Evolutionary conservation across 257 asterid genomes (phyloP).

Genomic region (Henckelia pumila): DNA sequence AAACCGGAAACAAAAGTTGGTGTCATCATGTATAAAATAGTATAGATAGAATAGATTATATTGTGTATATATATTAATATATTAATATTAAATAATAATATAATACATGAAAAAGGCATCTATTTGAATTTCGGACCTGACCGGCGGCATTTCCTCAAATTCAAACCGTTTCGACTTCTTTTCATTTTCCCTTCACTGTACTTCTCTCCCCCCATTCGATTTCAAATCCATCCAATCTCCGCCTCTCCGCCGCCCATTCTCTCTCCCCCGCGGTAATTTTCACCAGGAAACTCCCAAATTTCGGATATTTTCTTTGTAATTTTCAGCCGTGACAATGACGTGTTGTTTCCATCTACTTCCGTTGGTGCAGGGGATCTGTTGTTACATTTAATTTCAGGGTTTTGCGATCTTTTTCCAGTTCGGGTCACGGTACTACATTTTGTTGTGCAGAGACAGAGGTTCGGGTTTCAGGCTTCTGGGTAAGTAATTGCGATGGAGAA

Average conservation of each 20-base stretch:
- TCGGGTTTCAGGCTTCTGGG: not conserved
- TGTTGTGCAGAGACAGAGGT: too few relatives aligned
- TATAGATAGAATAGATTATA: too few relatives aligned
- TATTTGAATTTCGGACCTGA: not conserved
- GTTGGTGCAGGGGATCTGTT: too few relatives aligned
- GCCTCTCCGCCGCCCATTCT: not conserved
- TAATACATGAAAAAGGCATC: not conserved
- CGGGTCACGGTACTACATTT: too few relatives aligned
- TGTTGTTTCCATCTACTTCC: too few relatives aligned
- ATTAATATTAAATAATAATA: too few relatives aligned
- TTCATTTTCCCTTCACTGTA: not conserved
- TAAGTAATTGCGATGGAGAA: slow-evolving; percentile 43
- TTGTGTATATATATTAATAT: too few relatives aligned
- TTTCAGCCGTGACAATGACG: not conserved
- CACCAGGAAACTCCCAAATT: not conserved
- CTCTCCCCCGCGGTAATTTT: not conserved
- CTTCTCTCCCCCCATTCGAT: not conserved
- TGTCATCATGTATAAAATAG: too few relatives aligned
- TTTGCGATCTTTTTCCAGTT: too few relatives aligned
- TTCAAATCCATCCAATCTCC: slow-evolving; percentile 1
- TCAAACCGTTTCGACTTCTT: not conserved
- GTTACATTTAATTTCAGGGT: too few relatives aligned
- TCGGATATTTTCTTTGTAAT: not conserved
- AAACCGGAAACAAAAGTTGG: too few relatives aligned
- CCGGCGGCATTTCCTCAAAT: slow-evolving; percentile 2